Evolutionary conservation across 2,329 filamentous ascomycete genomes (phyloP).

Genomic region (Metarhizium humberi): DNA sequence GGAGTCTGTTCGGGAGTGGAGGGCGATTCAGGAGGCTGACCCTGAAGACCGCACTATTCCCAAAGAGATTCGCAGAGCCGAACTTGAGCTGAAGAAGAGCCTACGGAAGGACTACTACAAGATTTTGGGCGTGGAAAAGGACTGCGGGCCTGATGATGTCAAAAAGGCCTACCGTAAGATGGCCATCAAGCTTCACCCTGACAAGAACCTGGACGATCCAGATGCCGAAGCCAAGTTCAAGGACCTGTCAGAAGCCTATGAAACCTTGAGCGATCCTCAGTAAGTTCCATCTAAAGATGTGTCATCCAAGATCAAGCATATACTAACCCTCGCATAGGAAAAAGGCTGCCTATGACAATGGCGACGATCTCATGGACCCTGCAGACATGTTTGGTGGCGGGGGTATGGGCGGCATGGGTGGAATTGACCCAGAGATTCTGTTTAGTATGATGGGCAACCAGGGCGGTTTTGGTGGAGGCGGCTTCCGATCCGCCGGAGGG

Average conservation of each 20-base stretch:
- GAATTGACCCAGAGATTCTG: slow-evolving; percentile 68
- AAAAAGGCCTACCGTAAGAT: slow-evolving; percentile 96
- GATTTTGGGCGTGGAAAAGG: slow-evolving; percentile 82
- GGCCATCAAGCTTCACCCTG: slow-evolving; percentile 88
- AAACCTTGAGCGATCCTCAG: slow-evolving; percentile 89
- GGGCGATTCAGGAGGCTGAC: slow-evolving; percentile 73
- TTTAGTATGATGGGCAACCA: slow-evolving; percentile 77
- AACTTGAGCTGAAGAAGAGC: slow-evolving; percentile 95
- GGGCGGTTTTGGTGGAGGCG: slow-evolving; percentile 43
- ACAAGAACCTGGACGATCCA: slow-evolving; percentile 89
- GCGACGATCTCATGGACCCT: slow-evolving; percentile 82
- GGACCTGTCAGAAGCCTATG: slow-evolving; percentile 94
- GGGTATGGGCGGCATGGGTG: slow-evolving; percentile 42
- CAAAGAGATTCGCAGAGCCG: slow-evolving; percentile 81
- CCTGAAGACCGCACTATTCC: slow-evolving; percentile 71
- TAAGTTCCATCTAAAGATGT: slow-evolving; percentile 38
- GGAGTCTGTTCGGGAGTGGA: slow-evolving; percentile 80
- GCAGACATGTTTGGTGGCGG: slow-evolving; percentile 71
- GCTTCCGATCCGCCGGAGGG: slow-evolving; percentile 42
- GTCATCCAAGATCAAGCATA: not conserved
- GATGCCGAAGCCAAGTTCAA: slow-evolving; percentile 89
- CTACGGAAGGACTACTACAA: slow-evolving; percentile 98
- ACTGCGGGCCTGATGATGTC: slow-evolving; percentile 74
- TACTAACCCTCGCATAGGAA: slow-evolving; percentile 51
- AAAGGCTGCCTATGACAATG: slow-evolving; percentile 81